Evolutionary conservation across 164 flowering plant genomes (phyloP), one percentile per base, ranked within the genome.

Genomic region (Saururus chinensis): DNA sequence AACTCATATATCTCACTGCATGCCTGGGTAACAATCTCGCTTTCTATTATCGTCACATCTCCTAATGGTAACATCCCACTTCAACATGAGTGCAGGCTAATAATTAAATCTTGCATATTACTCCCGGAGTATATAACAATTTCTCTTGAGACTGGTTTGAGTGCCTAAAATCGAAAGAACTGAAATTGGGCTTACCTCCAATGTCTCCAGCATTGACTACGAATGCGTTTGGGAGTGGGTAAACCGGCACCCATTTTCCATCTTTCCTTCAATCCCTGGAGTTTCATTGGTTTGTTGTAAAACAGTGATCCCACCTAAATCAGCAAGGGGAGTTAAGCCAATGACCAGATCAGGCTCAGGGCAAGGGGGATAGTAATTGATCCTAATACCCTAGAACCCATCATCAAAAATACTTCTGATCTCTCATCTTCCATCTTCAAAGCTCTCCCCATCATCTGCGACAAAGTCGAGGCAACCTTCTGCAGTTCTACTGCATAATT

Each of bases 311-410:
- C 76, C 80, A 0, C 56, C 53, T 1, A 73, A 63, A 74, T 81
- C 84, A 24, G 84, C 70, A 68, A 79, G 87, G 6, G 84, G 82
- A 8, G 76, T 61, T 10, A 61, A 65, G 14, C 82, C 83, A 30
- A 77, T 55, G 9, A 74, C 87, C 66, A 53, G 48, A 19, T 75
- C 63, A 37, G 83, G 78, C 11, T 71, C 62, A 22, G 49, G 48
- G 53, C 84, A 83, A 14, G 75, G 79, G 40, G 83, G 84, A 58
- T 80, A 75, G 55, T 74, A 62, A 71, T 75, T 16, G 1, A 13
- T 0, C n/a, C n/a, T n/a, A n/a, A n/a, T n/a, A n/a, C n/a, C n/a
- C n/a, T n/a, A n/a, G n/a, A n/a, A n/a, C n/a, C 71, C 69, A 20
- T 63, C 63, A 14, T 75, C 68, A 61, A 70, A 73, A 62, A 68